Conservation (phyloP, 352 stramenopile genomes). For the Pythium inflatum region DNA sequence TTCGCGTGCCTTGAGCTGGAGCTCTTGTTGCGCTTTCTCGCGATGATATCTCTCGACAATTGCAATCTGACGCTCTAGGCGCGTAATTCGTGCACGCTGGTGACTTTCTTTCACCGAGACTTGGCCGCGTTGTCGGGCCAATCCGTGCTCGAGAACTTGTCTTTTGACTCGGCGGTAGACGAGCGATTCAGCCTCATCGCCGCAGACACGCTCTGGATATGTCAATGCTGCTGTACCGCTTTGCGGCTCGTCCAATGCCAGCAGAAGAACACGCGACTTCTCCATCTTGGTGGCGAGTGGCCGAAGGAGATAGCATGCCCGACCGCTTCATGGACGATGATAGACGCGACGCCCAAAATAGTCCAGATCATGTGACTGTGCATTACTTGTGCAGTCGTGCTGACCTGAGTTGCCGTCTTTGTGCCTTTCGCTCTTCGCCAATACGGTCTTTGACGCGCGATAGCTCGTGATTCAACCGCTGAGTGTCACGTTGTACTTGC, state of each 20-base stretch:
- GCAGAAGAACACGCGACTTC: constrained; percentile 18
- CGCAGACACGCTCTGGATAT: no score
- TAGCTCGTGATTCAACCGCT: not conserved
- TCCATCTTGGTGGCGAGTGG: not conserved
- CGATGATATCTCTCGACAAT: constrained; percentile 34
- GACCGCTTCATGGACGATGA: no score
- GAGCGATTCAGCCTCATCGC: constrained; percentile 19
- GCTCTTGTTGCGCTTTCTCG: constrained; percentile 1
- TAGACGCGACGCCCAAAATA: constrained; percentile 13
- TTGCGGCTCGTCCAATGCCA: constrained; percentile 8
- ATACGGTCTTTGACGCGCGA: constrained; percentile 3
- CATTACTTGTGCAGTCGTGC: constrained; percentile 11
- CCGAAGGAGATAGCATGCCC: not conserved
- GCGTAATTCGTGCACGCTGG: constrained; percentile 10
- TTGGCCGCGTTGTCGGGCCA: constrained; percentile 23
- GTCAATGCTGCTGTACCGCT: not conserved
- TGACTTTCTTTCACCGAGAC: constrained; percentile 11
- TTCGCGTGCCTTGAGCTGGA: not conserved
- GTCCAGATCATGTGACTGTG: not conserved
- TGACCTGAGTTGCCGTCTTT: constrained; percentile 7
- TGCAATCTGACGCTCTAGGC: constrained; percentile 28
- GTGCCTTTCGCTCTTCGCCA: constrained; percentile 11
- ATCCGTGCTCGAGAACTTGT: constrained; percentile 25
- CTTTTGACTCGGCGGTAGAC: constrained; percentile 28
- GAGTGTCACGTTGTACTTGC: not conserved